Conservation (phyloP, 176 grass and related monocot genomes). For the Chrysopogon serrulatus region DNA sequence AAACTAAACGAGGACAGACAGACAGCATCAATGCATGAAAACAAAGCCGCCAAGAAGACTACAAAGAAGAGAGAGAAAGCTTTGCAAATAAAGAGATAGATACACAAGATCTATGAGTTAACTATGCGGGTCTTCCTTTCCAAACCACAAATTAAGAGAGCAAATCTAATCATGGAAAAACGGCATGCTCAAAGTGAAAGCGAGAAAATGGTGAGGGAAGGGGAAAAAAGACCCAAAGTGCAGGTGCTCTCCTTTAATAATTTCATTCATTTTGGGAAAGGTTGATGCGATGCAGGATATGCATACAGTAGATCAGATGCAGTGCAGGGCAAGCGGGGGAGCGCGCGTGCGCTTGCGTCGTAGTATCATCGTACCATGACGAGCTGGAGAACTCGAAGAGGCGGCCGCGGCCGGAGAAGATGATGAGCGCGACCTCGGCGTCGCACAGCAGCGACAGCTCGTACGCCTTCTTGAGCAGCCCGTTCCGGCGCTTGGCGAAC, state of each 20-base stretch:
- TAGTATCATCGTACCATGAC: conserved; percentile 43
- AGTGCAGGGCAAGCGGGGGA: background rate
- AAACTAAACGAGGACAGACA: background rate
- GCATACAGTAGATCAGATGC: background rate
- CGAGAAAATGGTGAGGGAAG: background rate
- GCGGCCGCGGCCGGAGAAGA: conserved; percentile 91
- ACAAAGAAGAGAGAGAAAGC: background rate
- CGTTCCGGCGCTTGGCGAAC: conserved; percentile 85
- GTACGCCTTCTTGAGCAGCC: conserved; percentile 91
- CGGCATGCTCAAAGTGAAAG: background rate
- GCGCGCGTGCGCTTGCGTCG: background rate
- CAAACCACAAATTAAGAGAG: background rate
- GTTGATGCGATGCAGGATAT: background rate
- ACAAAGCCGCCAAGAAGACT: background rate
- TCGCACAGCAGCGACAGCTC: conserved; percentile 87
- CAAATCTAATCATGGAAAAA: background rate
- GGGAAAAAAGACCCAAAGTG: background rate
- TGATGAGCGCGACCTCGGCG: conserved; percentile 85
- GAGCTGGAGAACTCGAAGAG: conserved; percentile 93
- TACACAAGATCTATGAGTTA: conserved; percentile 5
- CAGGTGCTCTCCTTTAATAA: background rate
- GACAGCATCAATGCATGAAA: background rate
- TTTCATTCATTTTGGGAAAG: background rate
- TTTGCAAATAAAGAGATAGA: background rate
- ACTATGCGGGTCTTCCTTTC: background rate